Evolutionary conservation across 2,329 filamentous ascomycete species (phyloP), one percentile per base, ranked within the genome.

Genomic region (Rutstroemia sp.): DNA sequence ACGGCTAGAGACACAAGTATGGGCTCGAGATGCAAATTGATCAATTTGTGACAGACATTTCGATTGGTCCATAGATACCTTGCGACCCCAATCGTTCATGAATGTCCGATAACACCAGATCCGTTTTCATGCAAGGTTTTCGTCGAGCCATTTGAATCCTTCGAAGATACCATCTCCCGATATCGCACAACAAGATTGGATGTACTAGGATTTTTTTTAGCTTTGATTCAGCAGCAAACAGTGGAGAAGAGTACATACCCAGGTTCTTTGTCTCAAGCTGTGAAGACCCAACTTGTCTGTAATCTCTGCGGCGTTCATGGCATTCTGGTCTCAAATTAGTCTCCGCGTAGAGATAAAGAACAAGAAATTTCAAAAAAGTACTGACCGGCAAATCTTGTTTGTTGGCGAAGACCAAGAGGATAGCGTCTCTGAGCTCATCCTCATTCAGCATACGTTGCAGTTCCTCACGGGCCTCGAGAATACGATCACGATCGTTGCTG

Each of bases 281-380:
- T 97, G 92, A 71, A 99, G 91, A 73, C 94, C 94, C 76, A 99
- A 90, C 86, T 97, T 96, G 81, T 99, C 92, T 76, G 94, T 99
- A 76, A 99, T 97, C 81, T 99, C 94, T 72, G 94, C 92, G 71
- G 94, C 92, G 78, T 95, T 96, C 94, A 97, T 97, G 77, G 94
- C 94, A 73, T 97, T 97, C 92, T 96, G 70, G 12, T 49, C 6
- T 10, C 16, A 19, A 16, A 21, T 57, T 54, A 57, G 55, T 54
- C 53, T 38, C 45, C 47, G 19, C 23, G 36, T 48, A 50, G 16
- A 5, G 36, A 8, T 25, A n/a, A n/a, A 30, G 38, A 40, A 46
- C 38, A 14, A 16, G 44, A 14, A 56, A 23, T 16, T 16, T 27
- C 42, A 39, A 47, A 23, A 39, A 47, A 23, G 10, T 56, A 82